Conservation (phyloP, 176 grass and related monocot species). For the Rhynchospora tenuis region DNA sequence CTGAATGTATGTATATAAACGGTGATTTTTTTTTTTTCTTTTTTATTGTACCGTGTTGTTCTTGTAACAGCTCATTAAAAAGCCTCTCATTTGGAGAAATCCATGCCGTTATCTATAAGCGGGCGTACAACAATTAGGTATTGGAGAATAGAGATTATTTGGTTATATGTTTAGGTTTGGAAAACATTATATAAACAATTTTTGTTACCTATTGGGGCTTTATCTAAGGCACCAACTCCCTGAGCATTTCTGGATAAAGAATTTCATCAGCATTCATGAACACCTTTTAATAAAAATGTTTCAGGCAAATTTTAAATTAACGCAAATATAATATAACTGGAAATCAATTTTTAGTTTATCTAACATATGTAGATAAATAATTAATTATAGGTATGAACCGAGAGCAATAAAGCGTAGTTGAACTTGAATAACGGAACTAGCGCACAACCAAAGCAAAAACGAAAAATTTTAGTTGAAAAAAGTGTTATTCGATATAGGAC, state of each 20-base stretch:
- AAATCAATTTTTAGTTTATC: no score
- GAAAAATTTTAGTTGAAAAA: no score
- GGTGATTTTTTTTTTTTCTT: not conserved
- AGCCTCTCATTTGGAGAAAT: not conserved
- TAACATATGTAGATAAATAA: no score
- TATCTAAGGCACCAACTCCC: not conserved
- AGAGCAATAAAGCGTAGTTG: no score
- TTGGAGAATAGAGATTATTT: not conserved
- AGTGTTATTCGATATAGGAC: no score
- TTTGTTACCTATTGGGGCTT: not conserved
- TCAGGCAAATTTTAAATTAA: not conserved
- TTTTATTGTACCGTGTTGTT: not conserved
- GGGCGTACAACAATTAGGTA: not conserved
- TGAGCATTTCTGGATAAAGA: not conserved
- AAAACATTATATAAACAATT: not conserved
- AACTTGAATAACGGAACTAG: no score
- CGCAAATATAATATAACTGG: no score
- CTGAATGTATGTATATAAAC: slow-evolving; percentile 6
- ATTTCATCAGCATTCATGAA: not conserved
- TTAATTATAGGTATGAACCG: no score
- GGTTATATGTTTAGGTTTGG: not conserved
- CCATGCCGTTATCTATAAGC: not conserved
- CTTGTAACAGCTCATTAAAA: not conserved
- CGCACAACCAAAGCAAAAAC: no score
- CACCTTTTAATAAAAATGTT: not conserved